Base-by-base conservation (phyloP, 441 rosid species). In the Manihot esculenta region DNA sequence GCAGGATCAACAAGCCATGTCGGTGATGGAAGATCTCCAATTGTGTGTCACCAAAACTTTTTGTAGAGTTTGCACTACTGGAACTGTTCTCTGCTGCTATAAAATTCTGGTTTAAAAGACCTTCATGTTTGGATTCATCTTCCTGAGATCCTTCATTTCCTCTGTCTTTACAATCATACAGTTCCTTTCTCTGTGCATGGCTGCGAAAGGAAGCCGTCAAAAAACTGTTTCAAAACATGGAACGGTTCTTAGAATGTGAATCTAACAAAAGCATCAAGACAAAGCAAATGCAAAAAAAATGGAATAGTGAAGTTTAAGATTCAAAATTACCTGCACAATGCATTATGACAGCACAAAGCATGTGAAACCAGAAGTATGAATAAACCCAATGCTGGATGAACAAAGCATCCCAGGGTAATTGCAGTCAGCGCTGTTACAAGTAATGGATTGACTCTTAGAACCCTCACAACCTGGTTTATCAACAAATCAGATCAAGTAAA, bases 321-420 rank as follows among this genome's bases (percentile, higher is more conserved):
- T 62, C 47, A 53, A 72, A 74, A 70, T 44, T 77, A 95, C 99
- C 93, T 87, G 94, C 88, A 91, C 72, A 95, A 74, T 42, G 97
- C 87, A 76, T 68, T 79, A 81, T 95, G 95, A 84, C 95, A 93
- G 79, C 87, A 80, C 35, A 86, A 73, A 64, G 85, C 91, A 81
- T 93, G 94, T 72, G 82, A 84, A 42, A 80, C 78, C 14, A 90
- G 79, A 76, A 91, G 88, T 68, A 87, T 72, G 66, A 86, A 82
- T 70, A 95, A 85, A 79, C 98, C 97, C 83, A 95, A 82, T 13
- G 97, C 95, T 9, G 98, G 98, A 81, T 93, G 99, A 74, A 95
- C 86, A 71, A 91, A 80, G 79, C 86, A 83, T 50, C 83, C 94
- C 79, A 93, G 79, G 71, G 79, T 72, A 83, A 87, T 82, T 47